Evolutionary conservation across 805 yeast genomes (phyloP).

Genomic region (Monosporozyma aerobia): DNA sequence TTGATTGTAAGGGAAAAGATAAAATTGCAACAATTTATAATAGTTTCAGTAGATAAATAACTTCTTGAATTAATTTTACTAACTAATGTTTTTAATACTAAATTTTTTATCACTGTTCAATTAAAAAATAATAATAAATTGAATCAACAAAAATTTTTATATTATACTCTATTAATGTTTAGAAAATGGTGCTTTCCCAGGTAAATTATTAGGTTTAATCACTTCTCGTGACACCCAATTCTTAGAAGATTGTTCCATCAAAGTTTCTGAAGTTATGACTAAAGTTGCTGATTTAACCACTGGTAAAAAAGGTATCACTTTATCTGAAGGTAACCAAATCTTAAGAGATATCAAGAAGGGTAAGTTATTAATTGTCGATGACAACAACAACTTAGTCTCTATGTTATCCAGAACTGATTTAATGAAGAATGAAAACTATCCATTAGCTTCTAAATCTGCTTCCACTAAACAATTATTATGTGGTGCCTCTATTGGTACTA

Average conservation of each 20-base stretch:
- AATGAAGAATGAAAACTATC: constrained; percentile 90
- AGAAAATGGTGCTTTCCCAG: constrained; percentile 82
- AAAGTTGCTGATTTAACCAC: constrained; percentile 58
- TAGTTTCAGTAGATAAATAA: no score
- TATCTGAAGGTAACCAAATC: constrained; percentile 81
- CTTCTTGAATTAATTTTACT: no score
- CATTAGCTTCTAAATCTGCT: constrained; percentile 88
- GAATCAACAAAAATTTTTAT: not conserved
- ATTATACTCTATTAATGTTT: constrained; percentile 7
- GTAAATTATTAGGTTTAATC: constrained; percentile 87
- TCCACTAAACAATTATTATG: constrained; percentile 90
- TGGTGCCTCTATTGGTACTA: constrained; percentile 98
- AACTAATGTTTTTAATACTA: no score
- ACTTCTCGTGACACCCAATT: constrained; percentile 97
- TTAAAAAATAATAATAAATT: no score
- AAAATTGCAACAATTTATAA: no score
- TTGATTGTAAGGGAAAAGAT: no score
- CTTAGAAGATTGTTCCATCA: constrained; percentile 59
- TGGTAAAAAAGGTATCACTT: constrained; percentile 71
- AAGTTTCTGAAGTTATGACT: constrained; percentile 80
- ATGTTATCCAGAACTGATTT: constrained; percentile 92
- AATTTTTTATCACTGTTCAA: no score
- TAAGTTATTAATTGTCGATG: constrained; percentile 88
- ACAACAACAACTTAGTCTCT: constrained; percentile 65
- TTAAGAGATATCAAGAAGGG: constrained; percentile 93